Evolutionary conservation across 2,329 filamentous ascomycete genomes (phyloP).

Genomic region (Fonsecaea erecta): DNA sequence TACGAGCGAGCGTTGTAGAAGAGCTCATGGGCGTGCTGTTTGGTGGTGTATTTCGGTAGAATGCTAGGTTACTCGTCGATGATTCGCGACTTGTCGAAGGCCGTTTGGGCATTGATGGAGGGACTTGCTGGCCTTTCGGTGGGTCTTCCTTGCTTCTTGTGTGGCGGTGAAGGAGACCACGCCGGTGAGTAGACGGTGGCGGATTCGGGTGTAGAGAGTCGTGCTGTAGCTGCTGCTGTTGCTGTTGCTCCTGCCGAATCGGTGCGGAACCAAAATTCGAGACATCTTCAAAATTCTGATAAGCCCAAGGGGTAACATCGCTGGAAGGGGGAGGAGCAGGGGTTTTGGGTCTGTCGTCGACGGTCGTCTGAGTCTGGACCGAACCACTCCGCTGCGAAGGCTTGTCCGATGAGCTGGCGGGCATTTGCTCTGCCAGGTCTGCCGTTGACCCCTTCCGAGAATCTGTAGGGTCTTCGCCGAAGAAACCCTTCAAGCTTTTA

Average conservation of each 20-base stretch:
- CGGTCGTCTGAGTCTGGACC: conserved; percentile 67
- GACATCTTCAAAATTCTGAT: conserved; percentile 75
- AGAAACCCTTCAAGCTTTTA: conserved; percentile 87
- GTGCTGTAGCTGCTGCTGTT: conserved; percentile 49
- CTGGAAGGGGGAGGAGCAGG: conserved; percentile 76
- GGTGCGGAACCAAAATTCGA: conserved; percentile 37
- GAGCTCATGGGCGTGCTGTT: conserved; percentile 59
- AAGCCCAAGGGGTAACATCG: conserved; percentile 97
- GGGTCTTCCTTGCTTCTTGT: conserved; percentile 64
- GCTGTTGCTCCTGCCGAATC: conserved; percentile 43
- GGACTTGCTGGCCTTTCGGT: conserved; percentile 44
- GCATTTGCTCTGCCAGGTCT: conserved; percentile 60
- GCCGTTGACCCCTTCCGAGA: conserved; percentile 52
- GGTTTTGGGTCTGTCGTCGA: conserved; percentile 49
- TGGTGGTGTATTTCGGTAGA: conserved; percentile 56
- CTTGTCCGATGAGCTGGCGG: conserved; percentile 62
- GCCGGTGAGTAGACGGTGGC: conserved; percentile 55
- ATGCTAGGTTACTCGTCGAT: conserved; percentile 58
- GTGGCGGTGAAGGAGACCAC: conserved; percentile 53
- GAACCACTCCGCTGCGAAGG: conserved; percentile 75
- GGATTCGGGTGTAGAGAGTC: conserved; percentile 58
- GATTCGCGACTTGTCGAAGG: conserved; percentile 80
- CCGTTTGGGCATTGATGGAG: conserved; percentile 61
- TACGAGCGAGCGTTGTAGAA: conserved; percentile 62
- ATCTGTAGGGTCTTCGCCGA: conserved; percentile 82